Evolutionary conservation across 495 filamentous ascomycete genomes (phyloP), one percentile per base, ranked within the genome.

Genomic region (Letharia lupina): DNA sequence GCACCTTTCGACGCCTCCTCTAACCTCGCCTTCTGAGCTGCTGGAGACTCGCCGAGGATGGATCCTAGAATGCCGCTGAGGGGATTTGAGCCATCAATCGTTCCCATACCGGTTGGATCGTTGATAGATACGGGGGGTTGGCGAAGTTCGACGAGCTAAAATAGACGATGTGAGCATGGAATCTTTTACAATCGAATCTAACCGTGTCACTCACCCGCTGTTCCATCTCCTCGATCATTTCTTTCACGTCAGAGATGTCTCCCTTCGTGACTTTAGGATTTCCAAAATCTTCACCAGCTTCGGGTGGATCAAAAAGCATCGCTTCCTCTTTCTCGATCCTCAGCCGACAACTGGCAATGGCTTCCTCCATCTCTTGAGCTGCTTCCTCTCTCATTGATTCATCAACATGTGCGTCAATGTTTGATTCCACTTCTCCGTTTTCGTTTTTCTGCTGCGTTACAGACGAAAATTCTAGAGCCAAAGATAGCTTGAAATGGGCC

Each of bases 401-500:
- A 72, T 95, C 89, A 9, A 87, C 77, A 9, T 75, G 66, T 50
- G 75, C 67, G 10, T 78, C 79, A 28, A 74, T 67, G 15, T 69
- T 70, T 12, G 69, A 69, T 13, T 73, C 70, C 12, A 70, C 67
- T 28, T 77, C 72, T 18, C 69, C 75, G 35, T 77, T 75, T 41
- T 82, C 80, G 45, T 84, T 82, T 39, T 80, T 75, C 18, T 82
- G 80, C 48, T 86, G 83, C 42, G 83, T 89, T n/a, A 91, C 83
- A 1, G 91, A 91, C 16, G 89, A 87, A 68, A 98, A 98, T 75
- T 99, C 94, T 28, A 98, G 84, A 1, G 94, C 95, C 52, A 99
- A 86, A 3, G 95, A 96, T 56, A 98, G 85, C 75, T 96, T 97
- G 79, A 87, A 98, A 75, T 98, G 90, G 47, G 90, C 93, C 81